Conservation (phyloP, 148 eudicot genomes). For the Rhododendron ovatum region DNA sequence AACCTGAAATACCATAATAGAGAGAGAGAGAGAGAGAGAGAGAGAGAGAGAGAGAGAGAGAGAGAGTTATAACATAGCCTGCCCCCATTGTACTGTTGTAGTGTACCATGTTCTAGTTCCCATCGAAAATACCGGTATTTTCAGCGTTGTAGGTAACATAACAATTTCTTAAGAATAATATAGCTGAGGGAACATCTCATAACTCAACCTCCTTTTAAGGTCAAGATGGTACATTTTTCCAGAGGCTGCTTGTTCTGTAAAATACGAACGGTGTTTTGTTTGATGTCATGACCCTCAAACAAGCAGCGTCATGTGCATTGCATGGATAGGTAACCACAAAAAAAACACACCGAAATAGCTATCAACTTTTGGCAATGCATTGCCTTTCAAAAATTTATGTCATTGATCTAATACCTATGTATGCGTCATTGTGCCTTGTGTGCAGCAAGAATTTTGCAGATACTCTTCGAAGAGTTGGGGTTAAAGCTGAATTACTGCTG, state of each 20-base stretch:
- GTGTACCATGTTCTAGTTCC: neutral
- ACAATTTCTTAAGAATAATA: neutral
- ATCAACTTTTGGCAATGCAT: neutral
- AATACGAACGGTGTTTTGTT: neutral
- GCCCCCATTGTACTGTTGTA: neutral
- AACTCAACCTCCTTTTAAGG: neutral
- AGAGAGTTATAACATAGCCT: too few species aligned
- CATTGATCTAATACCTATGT: neutral
- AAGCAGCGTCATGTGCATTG: neutral
- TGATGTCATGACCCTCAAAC: neutral
- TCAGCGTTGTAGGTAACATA: neutral
- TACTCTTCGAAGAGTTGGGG: conserved; percentile 72
- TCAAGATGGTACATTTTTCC: neutral
- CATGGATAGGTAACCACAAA: neutral
- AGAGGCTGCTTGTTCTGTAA: neutral
- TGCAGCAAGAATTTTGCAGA: conserved; percentile 76
- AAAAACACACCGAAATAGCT: neutral
- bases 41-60: too few species aligned
- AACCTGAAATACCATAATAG: too few species aligned
- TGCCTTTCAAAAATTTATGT: neutral
- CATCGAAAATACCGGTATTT: neutral
- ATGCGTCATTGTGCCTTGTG: neutral
- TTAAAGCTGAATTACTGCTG: conserved; percentile 56
- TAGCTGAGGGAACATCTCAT: neutral
- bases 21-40: too few species aligned